Evolutionary conservation across 2,329 filamentous ascomycete species (phyloP).

Genomic region (Colletotrichum salicis): DNA sequence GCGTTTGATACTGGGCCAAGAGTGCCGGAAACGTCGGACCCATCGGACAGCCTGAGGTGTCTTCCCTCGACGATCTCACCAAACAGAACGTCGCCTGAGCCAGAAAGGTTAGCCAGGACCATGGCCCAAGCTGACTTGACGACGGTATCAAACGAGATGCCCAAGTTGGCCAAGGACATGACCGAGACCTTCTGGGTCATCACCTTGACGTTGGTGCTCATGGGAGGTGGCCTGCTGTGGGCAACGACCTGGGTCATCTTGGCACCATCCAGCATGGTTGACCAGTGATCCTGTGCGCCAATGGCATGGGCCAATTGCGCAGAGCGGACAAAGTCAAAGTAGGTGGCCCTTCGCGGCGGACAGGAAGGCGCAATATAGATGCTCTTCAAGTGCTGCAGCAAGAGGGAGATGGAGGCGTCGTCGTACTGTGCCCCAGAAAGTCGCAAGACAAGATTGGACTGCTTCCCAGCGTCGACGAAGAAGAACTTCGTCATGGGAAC

Average conservation of each 20-base stretch:
- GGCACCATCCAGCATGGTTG: constrained; percentile 54
- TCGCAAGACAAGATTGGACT: constrained; percentile 58
- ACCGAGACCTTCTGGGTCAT: constrained; percentile 53
- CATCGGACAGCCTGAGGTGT: constrained; percentile 52
- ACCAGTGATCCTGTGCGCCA: constrained; percentile 59
- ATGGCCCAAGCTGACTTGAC: constrained; percentile 69
- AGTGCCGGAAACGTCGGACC: constrained; percentile 66
- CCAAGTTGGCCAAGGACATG: constrained; percentile 53
- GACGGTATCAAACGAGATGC: constrained; percentile 61
- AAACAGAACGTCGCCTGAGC: constrained; percentile 63
- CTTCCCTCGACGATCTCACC: constrained; percentile 64
- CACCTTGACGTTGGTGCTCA: constrained; percentile 51
- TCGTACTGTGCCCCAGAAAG: constrained; percentile 63
- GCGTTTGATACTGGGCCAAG: constrained; percentile 60
- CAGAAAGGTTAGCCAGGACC: constrained; percentile 61
- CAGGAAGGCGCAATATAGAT: constrained; percentile 54
- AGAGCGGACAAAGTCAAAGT: constrained; percentile 59
- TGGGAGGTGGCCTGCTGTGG: constrained; percentile 52
- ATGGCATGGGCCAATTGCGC: constrained; percentile 48
- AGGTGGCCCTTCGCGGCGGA: constrained; percentile 51
- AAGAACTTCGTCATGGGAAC: constrained; percentile 61
- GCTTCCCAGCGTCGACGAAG: constrained; percentile 60
- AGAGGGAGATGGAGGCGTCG: constrained; percentile 54
- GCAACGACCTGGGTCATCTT: constrained; percentile 58
- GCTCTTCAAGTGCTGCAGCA: constrained; percentile 60